A percentile compares a stretch with the other conserved stretches of the same genome.
Conservation (phyloP, 306 rosid genomes). For the Pachyrhizus erosus region DNA sequence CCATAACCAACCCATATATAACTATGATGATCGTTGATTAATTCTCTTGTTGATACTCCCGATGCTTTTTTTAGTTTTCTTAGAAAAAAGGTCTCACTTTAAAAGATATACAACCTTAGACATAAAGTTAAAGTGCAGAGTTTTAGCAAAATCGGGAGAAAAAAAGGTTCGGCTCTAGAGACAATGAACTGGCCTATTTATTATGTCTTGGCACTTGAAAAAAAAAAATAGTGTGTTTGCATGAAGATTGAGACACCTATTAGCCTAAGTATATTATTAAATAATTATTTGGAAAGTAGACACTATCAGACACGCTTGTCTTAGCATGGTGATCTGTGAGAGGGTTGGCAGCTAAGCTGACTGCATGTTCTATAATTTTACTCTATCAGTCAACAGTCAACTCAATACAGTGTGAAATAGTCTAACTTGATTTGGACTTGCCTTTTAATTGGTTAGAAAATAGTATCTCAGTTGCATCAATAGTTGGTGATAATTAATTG, state of each 20-base stretch:
- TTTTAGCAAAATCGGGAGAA: conserved; percentile 28
- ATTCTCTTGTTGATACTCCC: not conserved
- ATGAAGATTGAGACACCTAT: conserved; percentile 38
- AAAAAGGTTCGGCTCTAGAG: conserved; percentile 29
- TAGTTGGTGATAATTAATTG: not conserved
- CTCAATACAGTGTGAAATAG: not conserved
- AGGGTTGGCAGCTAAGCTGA: conserved; percentile 18
- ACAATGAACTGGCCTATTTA: conserved; percentile 15
- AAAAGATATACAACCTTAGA: conserved; percentile 51
- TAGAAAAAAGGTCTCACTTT: conserved; percentile 26
- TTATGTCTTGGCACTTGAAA: conserved; percentile 39
- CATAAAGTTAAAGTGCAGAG: conserved; percentile 49
- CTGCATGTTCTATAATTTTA: not conserved
- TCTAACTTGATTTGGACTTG: conserved; percentile 41
- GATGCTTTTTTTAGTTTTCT: too few species aligned
- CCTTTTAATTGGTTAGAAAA: not conserved
- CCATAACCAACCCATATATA: conserved; percentile 24
- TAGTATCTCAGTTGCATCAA: not conserved
- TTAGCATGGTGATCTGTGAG: conserved; percentile 1
- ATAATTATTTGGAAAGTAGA: conserved; percentile 40
- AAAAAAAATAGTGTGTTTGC: conserved; percentile 30
- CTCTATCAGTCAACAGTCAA: conserved; percentile 43
- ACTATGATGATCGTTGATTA: not conserved
- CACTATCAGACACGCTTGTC: not conserved
- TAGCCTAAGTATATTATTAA: conserved; percentile 1